Conservation (phyloP, 345 rosid genomes). For the Sonneratia caseolaris region DNA sequence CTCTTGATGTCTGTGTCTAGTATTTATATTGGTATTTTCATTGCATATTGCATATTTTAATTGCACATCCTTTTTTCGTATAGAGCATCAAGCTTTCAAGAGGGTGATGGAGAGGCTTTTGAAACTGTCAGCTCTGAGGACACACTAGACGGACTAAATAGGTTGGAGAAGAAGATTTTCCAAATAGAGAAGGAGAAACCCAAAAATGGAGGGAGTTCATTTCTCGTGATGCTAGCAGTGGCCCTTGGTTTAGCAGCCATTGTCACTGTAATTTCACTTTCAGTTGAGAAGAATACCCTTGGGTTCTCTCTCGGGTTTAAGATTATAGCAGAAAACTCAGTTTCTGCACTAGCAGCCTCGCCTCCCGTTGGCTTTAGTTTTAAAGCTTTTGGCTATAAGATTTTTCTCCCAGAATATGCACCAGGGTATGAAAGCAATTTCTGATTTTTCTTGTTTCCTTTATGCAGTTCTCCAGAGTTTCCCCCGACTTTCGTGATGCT, state of each 20-base stretch:
- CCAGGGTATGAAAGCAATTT: conserved; percentile 43
- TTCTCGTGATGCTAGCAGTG: conserved; percentile 42
- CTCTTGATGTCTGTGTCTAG: neutral
- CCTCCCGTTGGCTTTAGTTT: conserved; percentile 50
- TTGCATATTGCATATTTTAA: neutral
- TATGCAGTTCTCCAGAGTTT: neutral
- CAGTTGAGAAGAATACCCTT: conserved; percentile 23
- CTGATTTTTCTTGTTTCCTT: neutral
- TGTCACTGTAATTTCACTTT: conserved; percentile 33
- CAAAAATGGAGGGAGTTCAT: conserved; percentile 25
- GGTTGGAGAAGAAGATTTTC: conserved; percentile 17
- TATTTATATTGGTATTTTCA: neutral
- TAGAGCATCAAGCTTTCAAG: conserved; percentile 32
- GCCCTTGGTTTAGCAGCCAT: conserved; percentile 48
- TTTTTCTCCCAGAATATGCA: conserved; percentile 62
- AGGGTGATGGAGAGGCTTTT: conserved; percentile 21
- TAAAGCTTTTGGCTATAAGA: conserved; percentile 59
- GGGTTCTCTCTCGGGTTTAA: conserved; percentile 49
- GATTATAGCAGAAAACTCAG: conserved; percentile 35
- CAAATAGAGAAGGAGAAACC: conserved; percentile 10
- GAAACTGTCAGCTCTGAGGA: conserved; percentile 21
- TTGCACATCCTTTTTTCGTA: conserved; percentile 6
- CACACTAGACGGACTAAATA: conserved; percentile 17
- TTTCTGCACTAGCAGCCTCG: conserved; percentile 30
- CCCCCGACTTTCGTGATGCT: neutral